Percentiles rank a stretch among this genome's conserved stretches.
phyloP scores from a whole-genome alignment of 768 basidiomycete species.

The Podaxis pistillaris region DNA sequence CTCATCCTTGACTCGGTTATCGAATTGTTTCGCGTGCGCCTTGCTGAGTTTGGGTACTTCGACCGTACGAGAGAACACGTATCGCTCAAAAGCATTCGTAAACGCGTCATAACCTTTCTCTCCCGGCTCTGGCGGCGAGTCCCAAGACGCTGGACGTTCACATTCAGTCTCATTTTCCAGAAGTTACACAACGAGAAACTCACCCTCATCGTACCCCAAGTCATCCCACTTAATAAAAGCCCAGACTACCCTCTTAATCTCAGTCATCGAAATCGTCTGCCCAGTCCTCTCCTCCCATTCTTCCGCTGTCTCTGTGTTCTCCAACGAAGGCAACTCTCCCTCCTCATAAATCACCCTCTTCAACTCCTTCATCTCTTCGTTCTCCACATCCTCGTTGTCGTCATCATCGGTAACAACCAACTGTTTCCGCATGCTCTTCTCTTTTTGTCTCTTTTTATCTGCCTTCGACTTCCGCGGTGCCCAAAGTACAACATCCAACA shows the following conservation, averaged over 20 bases:
- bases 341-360: conserved; percentile 41
- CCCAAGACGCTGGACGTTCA: conserved; percentile 75
- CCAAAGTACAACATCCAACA: conserved; percentile 80
- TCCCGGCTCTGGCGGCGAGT: conserved; percentile 70
- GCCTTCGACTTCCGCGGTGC: conserved; percentile 29
- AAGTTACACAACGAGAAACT: conserved; percentile 20
- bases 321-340: conserved; percentile 63
- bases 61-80: conserved; percentile 60
- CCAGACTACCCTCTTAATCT: conserved; percentile 70
- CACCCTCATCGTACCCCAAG: conserved; percentile 90
- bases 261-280: conserved; percentile 39
- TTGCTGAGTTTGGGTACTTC: conserved; percentile 50
- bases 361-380: conserved; percentile 29
- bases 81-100: conserved; percentile 62
- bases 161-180: conserved; percentile 3
- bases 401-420: conserved; percentile 27
- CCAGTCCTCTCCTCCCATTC: conserved; percentile 55
- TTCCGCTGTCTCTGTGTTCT: conserved; percentile 56
- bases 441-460: conserved; percentile 22
- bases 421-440: conserved; percentile 23
- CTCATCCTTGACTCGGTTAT: conserved; percentile 54
- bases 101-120: conserved; percentile 65
- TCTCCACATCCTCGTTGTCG: conserved; percentile 29
- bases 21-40: conserved; percentile 41
- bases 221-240: conserved; percentile 93